These are phyloP conservation scores for Fusarium tanahbumbuense DNA, from an alignment of 2,329 filamentous ascomycete species.

Conservation along the genomic window DNA sequence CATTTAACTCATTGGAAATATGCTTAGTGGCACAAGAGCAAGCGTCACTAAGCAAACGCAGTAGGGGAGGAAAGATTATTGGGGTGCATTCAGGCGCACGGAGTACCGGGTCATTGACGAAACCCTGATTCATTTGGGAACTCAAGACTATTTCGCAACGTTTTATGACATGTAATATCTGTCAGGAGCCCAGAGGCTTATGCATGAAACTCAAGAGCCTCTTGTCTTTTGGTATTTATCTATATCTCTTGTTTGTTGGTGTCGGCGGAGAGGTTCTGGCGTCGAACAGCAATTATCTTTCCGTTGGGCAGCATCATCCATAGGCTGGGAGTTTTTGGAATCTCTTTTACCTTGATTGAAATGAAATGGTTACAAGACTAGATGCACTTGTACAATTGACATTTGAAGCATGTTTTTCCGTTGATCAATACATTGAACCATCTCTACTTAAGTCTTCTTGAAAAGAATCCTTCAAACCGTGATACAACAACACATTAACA, in stretches of 20 bases:
- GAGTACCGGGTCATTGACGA: slow-evolving; percentile 41
- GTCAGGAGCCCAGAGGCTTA: slow-evolving; percentile 31
- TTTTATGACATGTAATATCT: slow-evolving; percentile 42
- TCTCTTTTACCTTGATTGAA: slow-evolving; percentile 23
- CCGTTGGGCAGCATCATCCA: slow-evolving; percentile 38
- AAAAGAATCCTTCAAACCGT: not conserved
- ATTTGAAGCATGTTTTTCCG: not conserved
- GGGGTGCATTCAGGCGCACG: slow-evolving; percentile 44
- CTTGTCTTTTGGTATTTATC: slow-evolving; percentile 35
- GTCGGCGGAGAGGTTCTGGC: slow-evolving; percentile 11
- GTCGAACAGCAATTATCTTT: slow-evolving; percentile 19
- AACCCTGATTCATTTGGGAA: slow-evolving; percentile 28
- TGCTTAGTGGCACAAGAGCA: not conserved
- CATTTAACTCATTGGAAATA: slow-evolving; percentile 27
- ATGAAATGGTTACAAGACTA: slow-evolving; percentile 22
- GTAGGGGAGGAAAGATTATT: slow-evolving; percentile 18
- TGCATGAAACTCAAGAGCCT: slow-evolving; percentile 15
- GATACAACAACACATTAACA: not conserved
- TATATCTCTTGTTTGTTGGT: slow-evolving; percentile 20
- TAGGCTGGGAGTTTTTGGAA: slow-evolving; percentile 44
- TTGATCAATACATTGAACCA: not conserved
- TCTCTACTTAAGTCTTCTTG: not conserved
- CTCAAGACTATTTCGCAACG: slow-evolving; percentile 31
- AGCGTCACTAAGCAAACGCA: not conserved
- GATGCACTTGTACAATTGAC: not conserved